phyloP scores from a whole-genome alignment of 441 rosid species.

The Lepidium campestre region DNA sequence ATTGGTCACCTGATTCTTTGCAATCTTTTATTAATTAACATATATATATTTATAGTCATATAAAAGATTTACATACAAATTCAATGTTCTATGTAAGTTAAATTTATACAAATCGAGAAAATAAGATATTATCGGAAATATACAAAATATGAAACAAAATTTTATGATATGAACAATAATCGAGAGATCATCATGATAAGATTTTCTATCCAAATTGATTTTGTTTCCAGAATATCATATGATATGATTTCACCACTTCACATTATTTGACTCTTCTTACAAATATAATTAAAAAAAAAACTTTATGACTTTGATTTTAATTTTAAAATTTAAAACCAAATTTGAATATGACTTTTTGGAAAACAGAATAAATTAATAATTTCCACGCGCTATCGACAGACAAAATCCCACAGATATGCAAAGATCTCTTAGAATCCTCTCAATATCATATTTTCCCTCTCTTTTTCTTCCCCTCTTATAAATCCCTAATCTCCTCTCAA shows the following conservation, averaged over 20 bases:
- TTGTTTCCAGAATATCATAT: not conserved
- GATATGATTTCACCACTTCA: conserved; percentile 21
- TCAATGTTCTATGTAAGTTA: not conserved
- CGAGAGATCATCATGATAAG: conserved; percentile 26
- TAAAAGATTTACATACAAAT: not conserved
- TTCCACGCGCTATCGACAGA: conserved; percentile 27
- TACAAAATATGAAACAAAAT: not conserved
- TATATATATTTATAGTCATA: too few relatives aligned
- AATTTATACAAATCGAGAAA: not conserved
- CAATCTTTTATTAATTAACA: too few relatives aligned
- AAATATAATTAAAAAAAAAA: not conserved
- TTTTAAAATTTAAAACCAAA: conserved; percentile 13
- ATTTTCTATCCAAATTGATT: conserved; percentile 3
- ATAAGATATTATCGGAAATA: not conserved
- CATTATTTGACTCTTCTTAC: conserved; percentile 13
- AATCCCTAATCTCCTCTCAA: not conserved
- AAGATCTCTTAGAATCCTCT: conserved; percentile 24
- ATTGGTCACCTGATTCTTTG: too few relatives aligned
- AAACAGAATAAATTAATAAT: conserved; percentile 23
- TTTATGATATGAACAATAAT: conserved; percentile 13
- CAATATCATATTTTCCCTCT: conserved; percentile 19
- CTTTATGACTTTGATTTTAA: not conserved
- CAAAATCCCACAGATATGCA: conserved; percentile 29
- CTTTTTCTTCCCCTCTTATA: not conserved
- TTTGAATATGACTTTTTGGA: conserved; percentile 18